Conservation (phyloP, 495 filamentous ascomycete genomes). For the Tuber umbilicatum region DNA sequence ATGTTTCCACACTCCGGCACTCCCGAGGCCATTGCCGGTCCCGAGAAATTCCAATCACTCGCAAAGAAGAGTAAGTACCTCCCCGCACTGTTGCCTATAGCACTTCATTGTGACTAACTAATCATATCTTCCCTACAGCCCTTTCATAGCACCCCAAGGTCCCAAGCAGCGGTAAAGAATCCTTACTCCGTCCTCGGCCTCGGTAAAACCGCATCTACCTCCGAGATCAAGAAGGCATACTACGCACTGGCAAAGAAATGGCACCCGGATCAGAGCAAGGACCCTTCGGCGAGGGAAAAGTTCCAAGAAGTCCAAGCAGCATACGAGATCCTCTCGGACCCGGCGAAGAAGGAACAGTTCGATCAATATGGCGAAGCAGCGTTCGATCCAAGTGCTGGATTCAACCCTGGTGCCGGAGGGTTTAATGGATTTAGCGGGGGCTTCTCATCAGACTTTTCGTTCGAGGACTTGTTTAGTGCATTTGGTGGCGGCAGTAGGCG, state of each 20-base stretch:
- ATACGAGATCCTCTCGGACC: slow-evolving; percentile 85
- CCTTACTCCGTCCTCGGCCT: slow-evolving; percentile 87
- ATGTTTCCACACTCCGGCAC: slow-evolving; percentile 22
- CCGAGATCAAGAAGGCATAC: slow-evolving; percentile 97
- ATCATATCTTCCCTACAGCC: slow-evolving; percentile 45
- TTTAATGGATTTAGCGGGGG: slow-evolving; percentile 52
- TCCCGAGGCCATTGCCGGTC: slow-evolving; percentile 15
- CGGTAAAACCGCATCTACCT: slow-evolving; percentile 63
- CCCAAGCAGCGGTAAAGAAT: slow-evolving; percentile 58
- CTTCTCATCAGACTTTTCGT: slow-evolving; percentile 75
- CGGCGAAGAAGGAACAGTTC: slow-evolving; percentile 83
- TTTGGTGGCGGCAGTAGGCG: slow-evolving; percentile 54
- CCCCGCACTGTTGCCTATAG: not conserved
- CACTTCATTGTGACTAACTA: not conserved
- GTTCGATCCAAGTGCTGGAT: slow-evolving; percentile 71
- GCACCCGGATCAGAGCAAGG: slow-evolving; percentile 97
- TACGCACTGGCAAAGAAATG: slow-evolving; percentile 97
- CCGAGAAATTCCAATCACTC: slow-evolving; percentile 6
- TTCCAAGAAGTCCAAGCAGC: slow-evolving; percentile 86
- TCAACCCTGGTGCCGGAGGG: slow-evolving; percentile 54
- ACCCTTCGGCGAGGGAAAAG: slow-evolving; percentile 80
- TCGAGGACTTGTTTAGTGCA: slow-evolving; percentile 89
- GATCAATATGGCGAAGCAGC: slow-evolving; percentile 83
- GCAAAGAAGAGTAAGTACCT: slow-evolving; percentile 27
- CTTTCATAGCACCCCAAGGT: slow-evolving; percentile 66